phyloP scores from a whole-genome alignment of 768 basidiomycete species.

The Phlebiopsis gigantea region DNA sequence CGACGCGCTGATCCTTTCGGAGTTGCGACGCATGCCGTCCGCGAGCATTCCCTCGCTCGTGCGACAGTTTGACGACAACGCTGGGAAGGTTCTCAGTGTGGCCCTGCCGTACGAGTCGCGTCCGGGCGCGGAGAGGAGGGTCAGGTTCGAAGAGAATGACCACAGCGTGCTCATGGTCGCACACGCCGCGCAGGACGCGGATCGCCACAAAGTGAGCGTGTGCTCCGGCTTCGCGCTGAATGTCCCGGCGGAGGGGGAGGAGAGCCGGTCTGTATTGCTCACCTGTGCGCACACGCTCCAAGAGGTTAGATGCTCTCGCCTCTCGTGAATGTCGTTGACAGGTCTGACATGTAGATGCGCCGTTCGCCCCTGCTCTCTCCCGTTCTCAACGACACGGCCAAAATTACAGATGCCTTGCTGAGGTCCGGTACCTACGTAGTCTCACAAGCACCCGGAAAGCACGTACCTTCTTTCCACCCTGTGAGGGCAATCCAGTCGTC shows the following conservation, averaged over 20 bases:
- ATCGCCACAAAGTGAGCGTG: slow-evolving; percentile 41
- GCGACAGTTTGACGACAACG: slow-evolving; percentile 36
- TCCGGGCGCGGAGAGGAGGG: slow-evolving; percentile 29
- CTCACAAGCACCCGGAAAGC: slow-evolving; percentile 26
- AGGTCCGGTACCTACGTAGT: slow-evolving; percentile 41
- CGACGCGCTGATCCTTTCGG: slow-evolving; percentile 20
- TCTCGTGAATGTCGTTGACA: not conserved
- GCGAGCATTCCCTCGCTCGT: slow-evolving; percentile 29
- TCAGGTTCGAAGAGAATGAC: slow-evolving; percentile 22
- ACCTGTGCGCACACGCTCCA: slow-evolving; percentile 64
- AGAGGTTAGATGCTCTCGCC: slow-evolving; percentile 34
- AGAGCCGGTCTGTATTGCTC: slow-evolving; percentile 36
- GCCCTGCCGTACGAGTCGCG: slow-evolving; percentile 49
- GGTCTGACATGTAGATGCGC: slow-evolving; percentile 27
- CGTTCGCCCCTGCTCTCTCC: slow-evolving; percentile 27
- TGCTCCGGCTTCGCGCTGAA: slow-evolving; percentile 56
- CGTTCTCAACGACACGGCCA: slow-evolving; percentile 8
- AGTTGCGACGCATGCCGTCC: slow-evolving; percentile 13
- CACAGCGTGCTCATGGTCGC: slow-evolving; percentile 44
- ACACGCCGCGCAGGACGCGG: slow-evolving; percentile 37
- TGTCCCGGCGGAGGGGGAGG: slow-evolving; percentile 13
- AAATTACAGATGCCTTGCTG: slow-evolving; percentile 3
- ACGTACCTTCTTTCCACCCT: slow-evolving; percentile 31
- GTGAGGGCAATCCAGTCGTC: slow-evolving; percentile 45
- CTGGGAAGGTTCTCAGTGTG: slow-evolving; percentile 37